Percentiles rank a stretch among this genome's conserved stretches.
Evolutionary conservation across 2,329 filamentous ascomycete species (phyloP).

Genomic region (Talaromyces piceae): DNA sequence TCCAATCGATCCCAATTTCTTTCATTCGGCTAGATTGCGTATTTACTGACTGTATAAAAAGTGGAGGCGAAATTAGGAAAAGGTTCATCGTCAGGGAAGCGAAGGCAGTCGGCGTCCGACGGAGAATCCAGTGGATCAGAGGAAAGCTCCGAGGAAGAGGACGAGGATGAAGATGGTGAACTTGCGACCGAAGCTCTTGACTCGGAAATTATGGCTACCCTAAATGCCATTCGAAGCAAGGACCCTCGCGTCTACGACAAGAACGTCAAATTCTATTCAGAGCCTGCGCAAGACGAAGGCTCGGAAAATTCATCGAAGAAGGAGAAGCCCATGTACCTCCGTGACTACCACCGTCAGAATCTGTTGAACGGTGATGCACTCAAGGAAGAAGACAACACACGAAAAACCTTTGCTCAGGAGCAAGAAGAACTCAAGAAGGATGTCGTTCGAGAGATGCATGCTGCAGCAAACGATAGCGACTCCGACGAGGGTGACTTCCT

Average conservation of each 20-base stretch:
- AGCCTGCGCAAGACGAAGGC: slow-evolving; percentile 48
- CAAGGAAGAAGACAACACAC: slow-evolving; percentile 47
- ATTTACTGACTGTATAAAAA: slow-evolving; percentile 2
- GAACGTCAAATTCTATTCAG: slow-evolving; percentile 67
- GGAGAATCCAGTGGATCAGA: slow-evolving; percentile 49
- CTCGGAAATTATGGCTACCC: slow-evolving; percentile 74
- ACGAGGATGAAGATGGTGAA: slow-evolving; percentile 85
- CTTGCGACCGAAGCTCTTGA: slow-evolving; percentile 80
- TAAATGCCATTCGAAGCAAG: slow-evolving; percentile 80
- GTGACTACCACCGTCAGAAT: slow-evolving; percentile 88
- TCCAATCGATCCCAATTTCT: background rate
- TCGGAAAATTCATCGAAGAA: slow-evolving; percentile 45
- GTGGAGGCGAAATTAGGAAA: slow-evolving; percentile 24
- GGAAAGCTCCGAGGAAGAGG: slow-evolving; percentile 66
- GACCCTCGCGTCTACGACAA: slow-evolving; percentile 87
- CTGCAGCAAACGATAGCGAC: slow-evolving; percentile 43
- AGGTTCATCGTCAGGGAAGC: slow-evolving; percentile 5
- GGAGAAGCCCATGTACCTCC: slow-evolving; percentile 76
- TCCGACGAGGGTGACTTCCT: slow-evolving; percentile 63
- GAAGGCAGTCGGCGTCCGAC: slow-evolving; percentile 16
- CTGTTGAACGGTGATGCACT: slow-evolving; percentile 65
- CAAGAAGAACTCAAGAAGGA: slow-evolving; percentile 74
- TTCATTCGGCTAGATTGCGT: too few relatives aligned
- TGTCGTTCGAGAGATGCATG: slow-evolving; percentile 74
- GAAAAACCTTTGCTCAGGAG: slow-evolving; percentile 76